Base-by-base conservation (phyloP, 352 stramenopile genomes). In the Phytophthora ohioensis region DNA sequence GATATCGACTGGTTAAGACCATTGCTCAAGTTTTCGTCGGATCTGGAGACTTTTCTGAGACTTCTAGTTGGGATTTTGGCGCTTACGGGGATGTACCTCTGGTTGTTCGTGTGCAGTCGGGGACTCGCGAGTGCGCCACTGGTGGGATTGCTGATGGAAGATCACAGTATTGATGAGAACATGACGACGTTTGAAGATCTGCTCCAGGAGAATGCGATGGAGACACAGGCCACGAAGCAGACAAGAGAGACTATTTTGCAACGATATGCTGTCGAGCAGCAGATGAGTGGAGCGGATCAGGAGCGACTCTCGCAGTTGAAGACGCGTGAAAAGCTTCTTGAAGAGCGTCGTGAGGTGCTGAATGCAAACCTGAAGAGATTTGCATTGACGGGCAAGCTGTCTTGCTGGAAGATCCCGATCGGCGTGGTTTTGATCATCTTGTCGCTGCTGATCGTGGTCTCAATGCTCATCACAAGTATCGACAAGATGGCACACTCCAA, bases 1-100 rank as follows among this genome's bases (percentile, higher is more conserved):
- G 86, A 94, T 59, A 81, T 94, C 36, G 87, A 93, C 58, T 96
- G 89, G 89, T 73, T 96, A 59, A 88, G 88, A 57, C 87, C 89
- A n/a, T 58, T 96, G 46, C 78, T 96, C 39, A 81, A 89, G 39
- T 78, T 93, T 60, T 90, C 85, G 5, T 88, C 83, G 0, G 89
- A 96, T 73, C 59, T 93, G 9, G 85, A 88, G 42, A 89, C 82
- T 30, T 83, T 93, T 21, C 68, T 95, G 56, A 79, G 87, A 32
- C 73, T 96, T 11, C 34, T 92, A n/a, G 80, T 92, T 11, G 87
- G 86, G 10, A 84, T 93, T 12, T 62, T 96, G n/a, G 76, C 85
- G 42, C 74, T 93, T 8, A 84, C 84, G 7, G 89, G 89, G 1
- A 79, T 91, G 64, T 93, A 93, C 54, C 54, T 96, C 8, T 96